Conservation (phyloP, 371 early-diverging fungal species). For the Mucor circinelloides region DNA sequence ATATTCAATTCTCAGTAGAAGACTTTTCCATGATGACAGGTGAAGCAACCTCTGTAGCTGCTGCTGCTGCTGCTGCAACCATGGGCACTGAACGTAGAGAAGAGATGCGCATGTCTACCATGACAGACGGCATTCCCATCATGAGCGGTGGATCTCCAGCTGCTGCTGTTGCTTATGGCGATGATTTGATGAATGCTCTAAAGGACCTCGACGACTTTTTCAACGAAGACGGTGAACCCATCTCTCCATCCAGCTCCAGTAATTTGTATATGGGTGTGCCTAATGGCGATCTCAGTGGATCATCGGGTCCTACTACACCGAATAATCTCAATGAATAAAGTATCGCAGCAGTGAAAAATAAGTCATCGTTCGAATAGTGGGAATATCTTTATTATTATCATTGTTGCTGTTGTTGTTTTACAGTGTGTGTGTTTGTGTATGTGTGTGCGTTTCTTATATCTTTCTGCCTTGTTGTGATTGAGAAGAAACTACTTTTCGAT, state of each 20-base stretch:
- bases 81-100: not conserved
- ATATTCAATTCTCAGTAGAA: constrained; percentile 53
- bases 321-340: constrained; percentile 3
- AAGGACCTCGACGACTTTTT: constrained; percentile 66
- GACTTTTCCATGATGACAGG: constrained; percentile 49
- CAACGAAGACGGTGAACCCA: constrained; percentile 52
- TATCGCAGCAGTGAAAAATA: not conserved
- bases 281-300: not conserved
- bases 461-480: constrained; percentile 38
- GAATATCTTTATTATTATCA: not conserved
- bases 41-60: constrained; percentile 13
- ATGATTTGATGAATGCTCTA: constrained; percentile 58
- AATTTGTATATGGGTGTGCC: constrained; percentile 3
- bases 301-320: constrained; percentile 4
- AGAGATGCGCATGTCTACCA: not conserved
- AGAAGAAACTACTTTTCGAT: constrained; percentile 49
- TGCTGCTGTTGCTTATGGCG: constrained; percentile 26
- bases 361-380: not conserved
- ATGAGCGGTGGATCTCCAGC: not conserved
- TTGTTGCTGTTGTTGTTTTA: not conserved
- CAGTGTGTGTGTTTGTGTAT: not conserved
- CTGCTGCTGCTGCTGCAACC: not conserved
- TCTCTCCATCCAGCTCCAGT: constrained; percentile 20
- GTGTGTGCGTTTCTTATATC: constrained; percentile 7
- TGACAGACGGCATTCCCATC: constrained; percentile 5